Base-by-base conservation (phyloP, 306 rosid species). In the Cicer chorassanicum region DNA sequence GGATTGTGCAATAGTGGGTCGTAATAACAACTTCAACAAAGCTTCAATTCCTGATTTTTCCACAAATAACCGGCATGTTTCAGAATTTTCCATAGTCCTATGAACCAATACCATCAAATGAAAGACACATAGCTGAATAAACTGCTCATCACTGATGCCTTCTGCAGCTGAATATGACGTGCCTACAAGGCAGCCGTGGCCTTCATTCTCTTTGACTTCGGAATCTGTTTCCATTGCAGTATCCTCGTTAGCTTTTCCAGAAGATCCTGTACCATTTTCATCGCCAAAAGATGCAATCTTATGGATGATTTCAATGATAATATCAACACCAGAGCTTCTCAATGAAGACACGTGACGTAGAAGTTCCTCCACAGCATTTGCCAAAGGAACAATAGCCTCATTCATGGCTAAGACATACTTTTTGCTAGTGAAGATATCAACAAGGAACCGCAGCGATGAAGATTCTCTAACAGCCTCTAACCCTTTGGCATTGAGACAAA, bases 301-400 rank as follows among this genome's bases (percentile, higher is more conserved):
- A n/a, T 86, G 88, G 65, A 89, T 80, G 70, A 95, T 86, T 86
- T 95, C 97, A 87, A 95, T 82, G 73, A 92, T 89, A 55, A 95
- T 90, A 77, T 89, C 98, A 80, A 95, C 98, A 80, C 99, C 96
- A 51, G 83, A 81, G 75, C 86, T 86, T 89, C 99, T 88, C 79
- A 95, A 72, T 14, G 98, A 90, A 56, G 97, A 78, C 61, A 92
- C 96, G 53, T 95, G 98, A 24, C 99, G 97, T 74, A 90, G 85
- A 76, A 95, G 98, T 85, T 95, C 99, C 92, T 95, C 99, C 78
- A 92, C 93, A 9, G 97, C 93, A 82, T 92, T 95, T 68, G 97
- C 93, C 78, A 95, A 81, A 70, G 96, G 99, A 80, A 95, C 97
- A 85, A 95, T 87, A 24, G 99, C 99, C 70, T 92, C 98, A 83